phyloP scores from a whole-genome alignment of 495 filamentous ascomycete species.

The Podospora australis region DNA sequence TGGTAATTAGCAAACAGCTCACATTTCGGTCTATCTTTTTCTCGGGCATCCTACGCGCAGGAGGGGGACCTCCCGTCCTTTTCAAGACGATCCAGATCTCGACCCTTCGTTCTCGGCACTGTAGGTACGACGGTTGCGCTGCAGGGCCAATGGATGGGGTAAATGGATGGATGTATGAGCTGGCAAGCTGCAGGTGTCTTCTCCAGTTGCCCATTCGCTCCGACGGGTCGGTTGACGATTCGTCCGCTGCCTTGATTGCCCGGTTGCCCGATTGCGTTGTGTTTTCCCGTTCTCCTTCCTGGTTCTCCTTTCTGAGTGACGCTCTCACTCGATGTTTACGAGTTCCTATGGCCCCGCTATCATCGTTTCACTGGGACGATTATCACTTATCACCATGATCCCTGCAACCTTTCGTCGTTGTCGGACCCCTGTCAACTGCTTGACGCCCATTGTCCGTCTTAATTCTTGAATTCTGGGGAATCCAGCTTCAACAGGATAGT shows the following conservation, averaged over 20 bases:
- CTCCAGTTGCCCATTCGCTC: not conserved
- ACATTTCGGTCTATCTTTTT: not conserved
- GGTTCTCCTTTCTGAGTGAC: not conserved
- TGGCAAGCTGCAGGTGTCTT: slow-evolving; percentile 13
- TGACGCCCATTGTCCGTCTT: too few relatives aligned
- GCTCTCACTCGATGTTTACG: slow-evolving; percentile 23
- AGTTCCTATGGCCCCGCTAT: slow-evolving; percentile 16
- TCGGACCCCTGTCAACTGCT: too few relatives aligned
- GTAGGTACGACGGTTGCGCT: not conserved
- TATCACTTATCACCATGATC: slow-evolving; percentile 18
- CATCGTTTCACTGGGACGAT: slow-evolving; percentile 20
- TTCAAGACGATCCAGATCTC: not conserved
- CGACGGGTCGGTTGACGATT: too few relatives aligned
- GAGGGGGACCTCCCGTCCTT: not conserved
- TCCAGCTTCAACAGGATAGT: too few relatives aligned
- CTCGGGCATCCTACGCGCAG: not conserved
- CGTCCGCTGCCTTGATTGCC: not conserved
- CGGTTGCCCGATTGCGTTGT: not conserved
- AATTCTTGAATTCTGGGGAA: too few relatives aligned
- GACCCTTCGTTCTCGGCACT: not conserved
- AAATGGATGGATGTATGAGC: slow-evolving; percentile 7
- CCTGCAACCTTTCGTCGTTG: not conserved
- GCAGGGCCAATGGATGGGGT: slow-evolving; percentile 5
- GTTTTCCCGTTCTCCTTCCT: not conserved
- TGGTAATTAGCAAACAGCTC: not conserved